Conservation (phyloP, 805 yeast species). For the Wickerhamomyces canadensis region DNA sequence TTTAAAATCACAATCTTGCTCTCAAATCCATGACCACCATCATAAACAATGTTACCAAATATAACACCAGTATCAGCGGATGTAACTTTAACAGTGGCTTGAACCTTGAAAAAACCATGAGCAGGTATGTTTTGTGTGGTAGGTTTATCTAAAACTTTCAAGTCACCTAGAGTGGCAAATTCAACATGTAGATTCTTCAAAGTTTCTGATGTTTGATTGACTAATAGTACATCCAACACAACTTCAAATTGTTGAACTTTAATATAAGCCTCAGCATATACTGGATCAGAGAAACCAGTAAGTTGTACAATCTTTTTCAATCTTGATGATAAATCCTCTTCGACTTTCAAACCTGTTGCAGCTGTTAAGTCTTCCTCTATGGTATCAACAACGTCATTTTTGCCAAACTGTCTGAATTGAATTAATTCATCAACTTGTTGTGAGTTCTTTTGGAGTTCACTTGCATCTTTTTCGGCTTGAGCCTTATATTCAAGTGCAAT, state of each 20-base stretch:
- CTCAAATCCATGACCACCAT: constrained; percentile 90
- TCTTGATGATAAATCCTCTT: constrained; percentile 66
- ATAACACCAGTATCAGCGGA: constrained; percentile 98
- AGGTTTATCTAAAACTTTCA: constrained; percentile 91
- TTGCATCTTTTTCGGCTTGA: constrained; percentile 50
- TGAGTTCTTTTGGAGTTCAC: constrained; percentile 54
- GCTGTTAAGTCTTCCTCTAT: constrained; percentile 55
- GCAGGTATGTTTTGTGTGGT: constrained; percentile 88
- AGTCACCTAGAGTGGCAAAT: constrained; percentile 93
- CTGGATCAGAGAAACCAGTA: constrained; percentile 98
- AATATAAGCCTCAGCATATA: constrained; percentile 95
- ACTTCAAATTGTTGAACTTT: constrained; percentile 97
- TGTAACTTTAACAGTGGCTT: constrained; percentile 87
- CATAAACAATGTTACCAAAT: constrained; percentile 94
- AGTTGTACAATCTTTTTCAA: constrained; percentile 84
- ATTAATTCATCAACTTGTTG: constrained; percentile 77
- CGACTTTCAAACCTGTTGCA: constrained; percentile 46
- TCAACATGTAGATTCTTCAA: constrained; percentile 88
- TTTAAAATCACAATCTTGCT: constrained; percentile 85
- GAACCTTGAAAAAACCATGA: constrained; percentile 91
- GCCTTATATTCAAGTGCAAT: constrained; percentile 54
- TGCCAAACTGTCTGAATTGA: constrained; percentile 71
- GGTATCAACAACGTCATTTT: constrained; percentile 37
- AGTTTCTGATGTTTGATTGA: constrained; percentile 90
- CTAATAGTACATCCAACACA: constrained; percentile 86